phyloP scores from a whole-genome alignment of 352 stramenopile genomes.

The Chrysophaeum taylorii region DNA sequence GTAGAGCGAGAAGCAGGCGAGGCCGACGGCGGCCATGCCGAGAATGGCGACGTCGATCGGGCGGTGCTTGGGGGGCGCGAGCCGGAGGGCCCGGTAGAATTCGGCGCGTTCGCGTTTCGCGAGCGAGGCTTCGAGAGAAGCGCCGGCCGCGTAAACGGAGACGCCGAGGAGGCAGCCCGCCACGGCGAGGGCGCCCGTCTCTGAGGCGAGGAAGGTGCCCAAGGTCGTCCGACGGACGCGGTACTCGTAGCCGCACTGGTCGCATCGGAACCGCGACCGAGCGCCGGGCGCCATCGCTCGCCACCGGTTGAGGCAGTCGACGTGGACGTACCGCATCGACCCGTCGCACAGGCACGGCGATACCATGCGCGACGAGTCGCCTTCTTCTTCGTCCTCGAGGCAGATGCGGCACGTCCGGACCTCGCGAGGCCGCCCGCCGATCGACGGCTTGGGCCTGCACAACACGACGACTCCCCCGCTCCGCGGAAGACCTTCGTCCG shows the following conservation, averaged over 20 bases:
- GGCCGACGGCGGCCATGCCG: neutral
- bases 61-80: neutral
- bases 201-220: neutral
- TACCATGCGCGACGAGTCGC: conserved; percentile 7
- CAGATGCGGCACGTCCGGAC: conserved; percentile 15
- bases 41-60: neutral
- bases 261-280: conserved; percentile 9
- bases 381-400: neutral
- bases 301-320: conserved; percentile 19
- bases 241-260: conserved; percentile 22
- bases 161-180: neutral
- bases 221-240: neutral
- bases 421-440: neutral
- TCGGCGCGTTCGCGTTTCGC: neutral
- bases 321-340: conserved; percentile 21
- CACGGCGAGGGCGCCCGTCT: neutral
- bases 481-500: neutral
- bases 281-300: neutral
- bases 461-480: neutral
- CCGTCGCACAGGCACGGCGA: conserved; percentile 19
- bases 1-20: neutral
- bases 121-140: no score
- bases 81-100: neutral
- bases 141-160: neutral
- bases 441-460: neutral